Evolutionary conservation across 352 stramenopile genomes (phyloP).

Genomic region (Hyaloperonospora arabidopsidis): DNA sequence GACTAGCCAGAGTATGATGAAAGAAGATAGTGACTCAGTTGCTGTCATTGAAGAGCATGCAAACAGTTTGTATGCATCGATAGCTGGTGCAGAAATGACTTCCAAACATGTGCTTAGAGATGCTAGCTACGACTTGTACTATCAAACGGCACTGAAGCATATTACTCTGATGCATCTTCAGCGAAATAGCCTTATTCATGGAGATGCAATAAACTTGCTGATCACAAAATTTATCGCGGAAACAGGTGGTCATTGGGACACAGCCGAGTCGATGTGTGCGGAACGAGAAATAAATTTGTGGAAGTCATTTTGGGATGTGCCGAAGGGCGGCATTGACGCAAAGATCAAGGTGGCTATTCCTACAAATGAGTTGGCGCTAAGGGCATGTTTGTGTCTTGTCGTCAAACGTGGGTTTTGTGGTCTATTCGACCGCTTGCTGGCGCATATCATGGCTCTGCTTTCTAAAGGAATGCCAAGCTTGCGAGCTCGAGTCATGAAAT

Average conservation of each 20-base stretch:
- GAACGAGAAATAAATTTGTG: conserved; percentile 34
- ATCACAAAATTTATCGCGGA: conserved; percentile 49
- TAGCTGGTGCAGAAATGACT: conserved; percentile 12
- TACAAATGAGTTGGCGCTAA: conserved; percentile 36
- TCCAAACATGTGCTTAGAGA: neutral
- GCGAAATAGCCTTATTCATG: conserved; percentile 24
- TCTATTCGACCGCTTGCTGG: conserved; percentile 60
- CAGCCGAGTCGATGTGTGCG: conserved; percentile 1
- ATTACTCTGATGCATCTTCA: conserved; percentile 55
- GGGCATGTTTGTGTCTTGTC: conserved; percentile 39
- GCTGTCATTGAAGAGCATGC: conserved; percentile 51
- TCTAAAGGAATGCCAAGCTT: conserved; percentile 64
- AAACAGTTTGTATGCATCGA: conserved; percentile 18
- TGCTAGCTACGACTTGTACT: conserved; percentile 4
- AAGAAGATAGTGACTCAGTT: conserved; percentile 38
- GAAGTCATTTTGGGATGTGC: conserved; percentile 42
- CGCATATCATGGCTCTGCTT: conserved; percentile 70
- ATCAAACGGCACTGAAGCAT: conserved; percentile 44
- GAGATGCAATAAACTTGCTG: conserved; percentile 49
- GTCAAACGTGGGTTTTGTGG: conserved; percentile 57
- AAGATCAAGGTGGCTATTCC: conserved; percentile 41
- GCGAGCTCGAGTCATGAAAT: conserved; percentile 71
- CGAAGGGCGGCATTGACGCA: conserved; percentile 23
- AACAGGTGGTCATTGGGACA: conserved; percentile 7
- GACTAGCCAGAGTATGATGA: conserved; percentile 25